A percentile compares a stretch with the other conserved stretches of the same genome.
Conservation (phyloP, 495 filamentous ascomycete genomes). For the Neurospora sp. region DNA sequence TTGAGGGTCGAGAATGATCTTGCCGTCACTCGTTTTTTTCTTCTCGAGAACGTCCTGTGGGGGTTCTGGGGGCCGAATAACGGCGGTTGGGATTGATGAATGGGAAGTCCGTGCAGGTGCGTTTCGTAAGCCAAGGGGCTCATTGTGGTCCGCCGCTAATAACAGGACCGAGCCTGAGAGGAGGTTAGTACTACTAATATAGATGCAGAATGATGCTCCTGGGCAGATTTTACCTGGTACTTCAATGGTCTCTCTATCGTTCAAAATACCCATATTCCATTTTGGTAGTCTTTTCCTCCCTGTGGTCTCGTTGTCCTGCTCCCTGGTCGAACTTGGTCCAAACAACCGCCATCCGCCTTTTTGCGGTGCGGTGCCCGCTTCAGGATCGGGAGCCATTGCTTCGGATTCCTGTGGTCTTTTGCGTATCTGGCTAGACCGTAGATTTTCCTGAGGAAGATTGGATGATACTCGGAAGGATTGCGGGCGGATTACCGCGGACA, state of each 20-base stretch:
- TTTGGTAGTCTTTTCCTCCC: conserved; percentile 20
- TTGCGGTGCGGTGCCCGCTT: not conserved
- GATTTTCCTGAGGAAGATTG: not conserved
- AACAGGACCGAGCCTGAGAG: conserved; percentile 70
- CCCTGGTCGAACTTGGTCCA: not conserved
- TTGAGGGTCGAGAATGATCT: conserved; percentile 83
- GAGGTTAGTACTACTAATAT: not conserved
- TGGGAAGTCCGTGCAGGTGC: conserved; percentile 63
- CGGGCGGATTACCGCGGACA: not conserved
- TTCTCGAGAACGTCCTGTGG: conserved; percentile 32
- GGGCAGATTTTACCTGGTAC: conserved; percentile 62
- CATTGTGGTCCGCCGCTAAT: conserved; percentile 63
- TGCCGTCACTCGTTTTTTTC: conserved; percentile 74
- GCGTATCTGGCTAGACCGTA: not conserved
- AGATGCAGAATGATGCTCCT: not conserved
- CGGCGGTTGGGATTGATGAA: conserved; percentile 61
- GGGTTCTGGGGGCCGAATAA: conserved; percentile 20
- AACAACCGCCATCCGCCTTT: conserved; percentile 13
- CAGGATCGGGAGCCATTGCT: not conserved
- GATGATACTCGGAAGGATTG: not conserved
- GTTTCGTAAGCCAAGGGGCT: conserved; percentile 71
- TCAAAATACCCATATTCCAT: conserved; percentile 77
- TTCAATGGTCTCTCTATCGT: conserved; percentile 74
- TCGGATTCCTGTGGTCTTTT: not conserved
- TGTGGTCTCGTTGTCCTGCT: not conserved